phyloP scores from a whole-genome alignment of 768 basidiomycete species.

The Podaxis sp. region DNA sequence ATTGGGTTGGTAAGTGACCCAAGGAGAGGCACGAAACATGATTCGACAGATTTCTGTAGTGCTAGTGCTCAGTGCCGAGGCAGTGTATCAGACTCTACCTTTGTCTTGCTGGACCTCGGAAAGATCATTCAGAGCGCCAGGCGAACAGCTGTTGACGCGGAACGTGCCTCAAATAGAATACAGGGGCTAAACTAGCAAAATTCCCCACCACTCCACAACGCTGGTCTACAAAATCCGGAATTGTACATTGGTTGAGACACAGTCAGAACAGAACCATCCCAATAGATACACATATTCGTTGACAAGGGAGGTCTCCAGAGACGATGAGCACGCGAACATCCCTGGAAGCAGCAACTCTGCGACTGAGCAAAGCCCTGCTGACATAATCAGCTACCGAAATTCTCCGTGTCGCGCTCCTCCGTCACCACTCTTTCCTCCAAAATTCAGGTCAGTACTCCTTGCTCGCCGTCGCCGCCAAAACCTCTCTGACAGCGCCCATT shows the following conservation, averaged over 20 bases:
- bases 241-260: neutral
- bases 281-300: neutral
- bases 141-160: neutral
- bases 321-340: neutral
- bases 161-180: constrained; percentile 16
- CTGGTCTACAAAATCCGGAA: neutral
- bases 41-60: neutral
- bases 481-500: neutral
- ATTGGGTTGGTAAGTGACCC: constrained; percentile 55
- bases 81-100: no score
- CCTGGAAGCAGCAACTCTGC: neutral
- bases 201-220: neutral
- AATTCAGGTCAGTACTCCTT: constrained; percentile 31
- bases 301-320: no score
- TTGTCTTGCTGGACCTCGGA: neutral
- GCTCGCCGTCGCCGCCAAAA: neutral
- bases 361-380: constrained; percentile 22
- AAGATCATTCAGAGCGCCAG: constrained; percentile 4
- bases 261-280: neutral
- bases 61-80: no score
- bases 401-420: constrained; percentile 34
- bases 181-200: neutral
- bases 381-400: constrained; percentile 45
- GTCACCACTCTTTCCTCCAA: constrained; percentile 27
- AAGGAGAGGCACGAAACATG: constrained; percentile 63